These are phyloP conservation scores for Populus trichocarpa DNA, from an alignment of 441 rosid species.

Conservation along the genomic window DNA sequence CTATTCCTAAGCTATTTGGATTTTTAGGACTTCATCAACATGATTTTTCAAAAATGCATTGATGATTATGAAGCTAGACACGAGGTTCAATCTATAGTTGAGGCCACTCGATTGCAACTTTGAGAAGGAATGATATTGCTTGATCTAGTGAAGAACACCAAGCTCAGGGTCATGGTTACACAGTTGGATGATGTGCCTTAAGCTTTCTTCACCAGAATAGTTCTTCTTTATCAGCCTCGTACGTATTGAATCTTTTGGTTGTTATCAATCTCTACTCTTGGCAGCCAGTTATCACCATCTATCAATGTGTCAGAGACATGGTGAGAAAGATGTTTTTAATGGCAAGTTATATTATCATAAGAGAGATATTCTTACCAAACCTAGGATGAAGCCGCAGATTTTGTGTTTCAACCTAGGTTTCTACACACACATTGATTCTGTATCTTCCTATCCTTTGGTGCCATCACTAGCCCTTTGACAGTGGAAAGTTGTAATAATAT, in stretches of 20 bases:
- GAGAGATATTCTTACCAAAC: neutral
- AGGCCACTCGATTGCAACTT: neutral
- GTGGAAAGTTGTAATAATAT: neutral
- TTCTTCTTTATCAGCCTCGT: neutral
- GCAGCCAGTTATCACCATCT: neutral
- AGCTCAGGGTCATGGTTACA: neutral
- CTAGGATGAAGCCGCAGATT: neutral
- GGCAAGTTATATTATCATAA: too few relatives aligned
- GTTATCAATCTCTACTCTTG: neutral
- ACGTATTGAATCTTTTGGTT: neutral
- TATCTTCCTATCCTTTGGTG: neutral
- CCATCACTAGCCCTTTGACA: neutral
- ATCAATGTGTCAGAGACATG: neutral
- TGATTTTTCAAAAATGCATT: neutral
- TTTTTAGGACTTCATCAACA: too few relatives aligned
- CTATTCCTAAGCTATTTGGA: too few relatives aligned
- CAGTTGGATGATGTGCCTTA: neutral
- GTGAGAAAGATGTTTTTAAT: too few relatives aligned
- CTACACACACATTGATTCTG: neutral
- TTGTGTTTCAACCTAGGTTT: neutral
- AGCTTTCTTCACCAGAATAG: neutral
- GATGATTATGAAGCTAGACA: neutral
- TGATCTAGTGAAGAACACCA: slow-evolving; percentile 1
- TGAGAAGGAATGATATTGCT: neutral
- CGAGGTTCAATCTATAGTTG: neutral